phyloP scores from a whole-genome alignment of 192 early-diverging fungal genomes.

The Coemansia sp. region DNA sequence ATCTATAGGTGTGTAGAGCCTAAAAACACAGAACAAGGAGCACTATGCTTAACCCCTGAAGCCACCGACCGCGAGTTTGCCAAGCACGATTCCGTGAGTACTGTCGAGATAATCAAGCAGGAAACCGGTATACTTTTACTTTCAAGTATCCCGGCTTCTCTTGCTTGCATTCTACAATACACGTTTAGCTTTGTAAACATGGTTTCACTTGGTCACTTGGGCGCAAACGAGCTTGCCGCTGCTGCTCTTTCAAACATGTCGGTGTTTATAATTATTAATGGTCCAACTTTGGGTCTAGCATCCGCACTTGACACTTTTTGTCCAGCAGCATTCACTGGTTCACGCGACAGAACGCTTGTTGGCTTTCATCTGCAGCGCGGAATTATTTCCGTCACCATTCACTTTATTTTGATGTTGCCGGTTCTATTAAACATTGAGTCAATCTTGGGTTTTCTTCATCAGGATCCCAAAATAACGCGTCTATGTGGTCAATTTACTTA shows the following conservation, averaged over 20 bases:
- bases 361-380: conserved; percentile 81
- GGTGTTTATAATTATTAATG: conserved; percentile 67
- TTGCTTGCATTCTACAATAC: conserved; percentile 67
- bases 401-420: conserved; percentile 72
- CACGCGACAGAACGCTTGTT: conserved; percentile 63
- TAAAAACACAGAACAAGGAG: background rate
- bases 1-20: background rate
- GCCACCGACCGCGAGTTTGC: conserved; percentile 7
- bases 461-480: conserved; percentile 69
- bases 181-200: conserved; percentile 66
- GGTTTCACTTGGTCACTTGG: conserved; percentile 64
- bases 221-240: conserved; percentile 67
- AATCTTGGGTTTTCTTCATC: conserved; percentile 68
- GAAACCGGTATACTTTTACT: conserved; percentile 19
- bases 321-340: conserved; percentile 71
- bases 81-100: conserved; percentile 11
- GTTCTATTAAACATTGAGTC: conserved; percentile 72
- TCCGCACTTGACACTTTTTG: conserved; percentile 79
- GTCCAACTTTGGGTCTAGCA: conserved; percentile 67
- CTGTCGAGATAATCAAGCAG: conserved; percentile 19
- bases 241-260: conserved; percentile 75
- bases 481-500: conserved; percentile 73
- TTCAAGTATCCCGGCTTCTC: conserved; percentile 27
- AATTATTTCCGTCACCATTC: conserved; percentile 70
- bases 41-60: background rate